phyloP scores from a whole-genome alignment of 2,329 filamentous ascomycete genomes.

The Nigrospora osmanthi region DNA sequence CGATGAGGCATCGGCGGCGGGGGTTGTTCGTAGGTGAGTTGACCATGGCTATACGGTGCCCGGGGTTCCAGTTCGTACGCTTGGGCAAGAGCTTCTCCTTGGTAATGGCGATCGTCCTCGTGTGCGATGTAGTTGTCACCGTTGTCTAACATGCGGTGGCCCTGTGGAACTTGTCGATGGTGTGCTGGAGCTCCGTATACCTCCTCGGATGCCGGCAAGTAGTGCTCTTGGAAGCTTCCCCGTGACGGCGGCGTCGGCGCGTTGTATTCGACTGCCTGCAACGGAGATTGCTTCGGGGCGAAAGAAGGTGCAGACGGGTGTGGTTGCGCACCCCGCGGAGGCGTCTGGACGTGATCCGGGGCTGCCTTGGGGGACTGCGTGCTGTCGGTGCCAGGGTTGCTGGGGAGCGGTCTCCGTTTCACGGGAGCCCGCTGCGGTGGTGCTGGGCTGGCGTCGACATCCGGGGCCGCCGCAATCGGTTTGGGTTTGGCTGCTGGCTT shows the following conservation, averaged over 20 bases:
- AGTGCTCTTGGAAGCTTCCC: conserved; percentile 26
- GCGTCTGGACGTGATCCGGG: conserved; percentile 36
- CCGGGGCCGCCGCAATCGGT: conserved; percentile 24
- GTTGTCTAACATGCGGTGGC: conserved; percentile 12
- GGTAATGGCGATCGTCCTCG: conserved; percentile 22
- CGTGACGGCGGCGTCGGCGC: conserved; percentile 26
- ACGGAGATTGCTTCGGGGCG: conserved; percentile 43
- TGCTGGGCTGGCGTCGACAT: conserved; percentile 12
- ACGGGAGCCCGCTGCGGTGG: conserved; percentile 45
- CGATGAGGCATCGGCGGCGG: conserved; percentile 15
- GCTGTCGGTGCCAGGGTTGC: conserved; percentile 61
- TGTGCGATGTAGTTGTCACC: conserved; percentile 14
- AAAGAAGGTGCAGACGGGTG: conserved; percentile 28
- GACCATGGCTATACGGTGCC: conserved; percentile 9
- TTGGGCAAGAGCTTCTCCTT: conserved; percentile 22
- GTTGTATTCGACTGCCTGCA: conserved; percentile 44
- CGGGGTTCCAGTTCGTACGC: conserved; percentile 14
- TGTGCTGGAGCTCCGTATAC: conserved; percentile 26
- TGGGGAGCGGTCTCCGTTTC: conserved; percentile 78
- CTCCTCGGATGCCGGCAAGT: conserved; percentile 21
- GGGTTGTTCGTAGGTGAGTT: conserved; percentile 10
- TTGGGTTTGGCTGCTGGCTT: conserved; percentile 54
- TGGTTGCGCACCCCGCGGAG: conserved; percentile 36
- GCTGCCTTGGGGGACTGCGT: conserved; percentile 27
- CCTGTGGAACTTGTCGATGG: conserved; percentile 29